phyloP scores from a whole-genome alignment of 352 stramenopile species.

The Phytophthora idaei region DNA sequence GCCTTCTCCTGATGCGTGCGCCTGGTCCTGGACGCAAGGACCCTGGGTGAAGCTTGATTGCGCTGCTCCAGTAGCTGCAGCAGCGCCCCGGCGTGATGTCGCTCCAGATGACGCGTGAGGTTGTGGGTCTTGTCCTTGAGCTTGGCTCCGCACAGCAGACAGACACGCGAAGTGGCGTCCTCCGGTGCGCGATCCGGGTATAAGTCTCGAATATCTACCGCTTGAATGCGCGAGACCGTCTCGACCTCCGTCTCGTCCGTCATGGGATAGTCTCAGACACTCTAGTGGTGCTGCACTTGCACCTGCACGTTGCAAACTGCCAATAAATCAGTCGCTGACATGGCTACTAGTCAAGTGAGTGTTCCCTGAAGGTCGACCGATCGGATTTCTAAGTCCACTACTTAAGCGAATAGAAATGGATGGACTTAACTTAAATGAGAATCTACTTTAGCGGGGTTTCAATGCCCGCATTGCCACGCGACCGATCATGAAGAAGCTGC shows the following conservation, averaged over 20 bases:
- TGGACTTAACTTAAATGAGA: constrained; percentile 12
- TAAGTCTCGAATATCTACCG: constrained; percentile 57
- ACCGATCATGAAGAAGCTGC: constrained; percentile 71
- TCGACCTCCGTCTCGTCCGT: constrained; percentile 63
- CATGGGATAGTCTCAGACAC: constrained; percentile 18
- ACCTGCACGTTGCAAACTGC: constrained; percentile 10
- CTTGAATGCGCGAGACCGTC: constrained; percentile 54
- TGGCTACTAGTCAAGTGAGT: constrained; percentile 17
- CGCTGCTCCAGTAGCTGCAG: constrained; percentile 60
- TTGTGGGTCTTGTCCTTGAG: constrained; percentile 77
- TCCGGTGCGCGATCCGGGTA: constrained; percentile 45
- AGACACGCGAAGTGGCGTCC: constrained; percentile 51
- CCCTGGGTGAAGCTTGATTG: constrained; percentile 27
- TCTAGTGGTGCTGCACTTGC: constrained; percentile 9
- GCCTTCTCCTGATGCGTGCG: constrained; percentile 24
- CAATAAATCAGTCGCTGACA: constrained; percentile 34
- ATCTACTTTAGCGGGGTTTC: neutral
- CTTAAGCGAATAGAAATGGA: neutral
- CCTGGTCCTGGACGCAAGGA: constrained; percentile 8
- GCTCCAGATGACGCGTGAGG: constrained; percentile 64
- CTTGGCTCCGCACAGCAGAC: constrained; percentile 47
- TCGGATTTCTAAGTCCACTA: neutral
- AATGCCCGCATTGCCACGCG: constrained; percentile 3
- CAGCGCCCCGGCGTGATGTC: constrained; percentile 53
- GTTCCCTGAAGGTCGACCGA: neutral